phyloP scores from a whole-genome alignment of 768 basidiomycete genomes.

The Chalciporus sphaerocephalus region DNA sequence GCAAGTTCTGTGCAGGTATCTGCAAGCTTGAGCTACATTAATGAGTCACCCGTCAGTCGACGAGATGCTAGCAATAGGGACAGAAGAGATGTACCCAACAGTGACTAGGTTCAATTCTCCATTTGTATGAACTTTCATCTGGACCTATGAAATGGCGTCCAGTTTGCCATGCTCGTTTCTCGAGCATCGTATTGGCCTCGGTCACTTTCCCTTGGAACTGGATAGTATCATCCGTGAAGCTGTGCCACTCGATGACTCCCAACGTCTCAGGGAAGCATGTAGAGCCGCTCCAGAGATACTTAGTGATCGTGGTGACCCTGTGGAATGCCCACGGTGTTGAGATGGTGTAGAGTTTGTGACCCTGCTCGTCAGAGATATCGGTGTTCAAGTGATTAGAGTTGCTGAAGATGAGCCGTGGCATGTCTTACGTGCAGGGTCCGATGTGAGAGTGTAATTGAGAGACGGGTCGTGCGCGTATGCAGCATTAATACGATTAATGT shows the following conservation, averaged over 20 bases:
- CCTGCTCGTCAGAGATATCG: neutral
- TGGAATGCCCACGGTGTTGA: constrained; percentile 1
- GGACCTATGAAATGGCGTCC: constrained; percentile 25
- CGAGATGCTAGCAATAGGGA: neutral
- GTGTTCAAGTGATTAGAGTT: neutral
- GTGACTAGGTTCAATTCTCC: constrained; percentile 12
- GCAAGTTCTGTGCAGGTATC: neutral
- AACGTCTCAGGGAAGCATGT: neutral
- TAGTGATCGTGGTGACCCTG: constrained; percentile 5
- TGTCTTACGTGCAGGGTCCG: neutral
- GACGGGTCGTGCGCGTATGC: neutral
- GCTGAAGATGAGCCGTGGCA: neutral
- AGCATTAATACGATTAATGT: neutral
- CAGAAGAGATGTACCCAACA: neutral
- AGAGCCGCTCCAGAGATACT: neutral
- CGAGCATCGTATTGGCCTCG: neutral
- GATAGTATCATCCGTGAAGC: neutral
- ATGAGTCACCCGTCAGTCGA: neutral
- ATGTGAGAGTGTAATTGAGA: neutral
- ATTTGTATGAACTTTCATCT: constrained; percentile 25
- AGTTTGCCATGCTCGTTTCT: constrained; percentile 5
- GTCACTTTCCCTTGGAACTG: constrained; percentile 2
- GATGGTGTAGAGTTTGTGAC: constrained; percentile 7
- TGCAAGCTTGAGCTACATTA: neutral
- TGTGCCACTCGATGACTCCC: constrained; percentile 9